Base-by-base conservation (phyloP, 2,329 filamentous ascomycete species). In the Xylaria sp. region DNA sequence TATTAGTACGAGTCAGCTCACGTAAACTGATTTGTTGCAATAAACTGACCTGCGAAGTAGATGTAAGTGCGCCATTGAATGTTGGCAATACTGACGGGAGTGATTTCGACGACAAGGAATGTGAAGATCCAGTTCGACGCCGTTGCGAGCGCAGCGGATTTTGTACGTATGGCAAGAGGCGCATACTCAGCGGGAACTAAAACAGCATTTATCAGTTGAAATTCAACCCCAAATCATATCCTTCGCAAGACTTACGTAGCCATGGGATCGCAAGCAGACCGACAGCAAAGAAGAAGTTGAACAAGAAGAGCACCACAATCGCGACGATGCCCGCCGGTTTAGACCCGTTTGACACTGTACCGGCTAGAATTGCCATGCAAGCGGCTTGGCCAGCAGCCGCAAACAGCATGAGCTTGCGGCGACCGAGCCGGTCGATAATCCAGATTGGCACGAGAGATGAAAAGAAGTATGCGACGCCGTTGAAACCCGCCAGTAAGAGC, bases 381-480 rank as follows among this genome's bases (percentile, higher is more conserved):
- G 82, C 71, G 37, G 85, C 86, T 79, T 88, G 87, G 0, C 87
- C 87, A 5, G 80, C 78, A 0, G 86, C 84, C 52, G 89, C 89
- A 63, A 91, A 85, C 17, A 92, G 77, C 88, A 92, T 92, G 62
- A 92, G 82, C 71, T 85, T 84, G 28, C 90, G 83, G 33, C 90
- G 86, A 8, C 88, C 88, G 2, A 89, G 84, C 1, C 84, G 82
- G 75, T 90, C 87, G 33, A 89, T 86, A 31, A 89, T 79, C 73
- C 87, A 87, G 19, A 83, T 79, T 1, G 81, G 78, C 0, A 81
- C 80, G 84, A 87, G 84, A 6, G 88, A 87, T 1, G 83, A 76
- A 74, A 84, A 78, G 62, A 82, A 78, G 71, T 84, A 84, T 2
- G 51, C 51, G 28, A 54, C 51, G 11, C 51, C 51, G 12, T 54